phyloP scores from a whole-genome alignment of 2,329 filamentous ascomycete species.

The Teratosphaeria destructans region DNA sequence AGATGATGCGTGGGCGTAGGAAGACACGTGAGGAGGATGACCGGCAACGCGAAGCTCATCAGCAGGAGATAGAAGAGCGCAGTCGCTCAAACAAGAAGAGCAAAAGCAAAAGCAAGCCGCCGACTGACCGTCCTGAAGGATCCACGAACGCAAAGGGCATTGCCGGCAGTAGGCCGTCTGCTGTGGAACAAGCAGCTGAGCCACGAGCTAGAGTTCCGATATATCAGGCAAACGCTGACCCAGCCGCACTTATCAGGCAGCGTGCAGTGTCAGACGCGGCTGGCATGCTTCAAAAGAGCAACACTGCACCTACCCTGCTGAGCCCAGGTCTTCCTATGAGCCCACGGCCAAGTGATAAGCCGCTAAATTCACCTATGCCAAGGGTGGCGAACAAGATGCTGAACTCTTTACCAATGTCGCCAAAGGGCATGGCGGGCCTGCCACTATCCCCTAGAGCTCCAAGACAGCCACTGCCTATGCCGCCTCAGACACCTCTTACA shows the following conservation, averaged over 20 bases:
- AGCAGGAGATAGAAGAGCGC: slow-evolving; percentile 52
- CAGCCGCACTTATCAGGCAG: slow-evolving; percentile 18
- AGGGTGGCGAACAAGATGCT: slow-evolving; percentile 46
- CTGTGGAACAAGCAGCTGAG: slow-evolving; percentile 4
- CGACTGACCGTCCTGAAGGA: background rate
- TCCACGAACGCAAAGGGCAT: slow-evolving; percentile 1
- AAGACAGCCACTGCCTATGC: slow-evolving; percentile 61
- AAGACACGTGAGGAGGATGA: slow-evolving; percentile 86
- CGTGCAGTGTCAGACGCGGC: slow-evolving; percentile 17
- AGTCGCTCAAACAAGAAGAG: slow-evolving; percentile 66
- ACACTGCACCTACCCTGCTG: slow-evolving; percentile 40
- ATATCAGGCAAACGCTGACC: slow-evolving; percentile 11
- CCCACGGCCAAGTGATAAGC: slow-evolving; percentile 50
- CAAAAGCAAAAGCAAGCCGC: slow-evolving; percentile 40
- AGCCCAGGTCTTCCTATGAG: slow-evolving; percentile 56
- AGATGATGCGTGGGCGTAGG: slow-evolving; percentile 53
- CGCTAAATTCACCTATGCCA: slow-evolving; percentile 49
- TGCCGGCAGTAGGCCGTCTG: slow-evolving; percentile 1
- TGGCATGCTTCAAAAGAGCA: slow-evolving; percentile 15
- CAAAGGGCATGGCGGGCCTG: slow-evolving; percentile 42
- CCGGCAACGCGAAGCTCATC: slow-evolving; percentile 59
- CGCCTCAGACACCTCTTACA: slow-evolving; percentile 57
- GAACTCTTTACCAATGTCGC: slow-evolving; percentile 59
- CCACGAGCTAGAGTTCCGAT: background rate
- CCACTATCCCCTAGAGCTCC: slow-evolving; percentile 64